Percentiles rank a stretch among this genome's conserved stretches.
phyloP scores from a whole-genome alignment of 1,284 basidiomycete genomes.

The Microbotryomycetes sp. region DNA sequence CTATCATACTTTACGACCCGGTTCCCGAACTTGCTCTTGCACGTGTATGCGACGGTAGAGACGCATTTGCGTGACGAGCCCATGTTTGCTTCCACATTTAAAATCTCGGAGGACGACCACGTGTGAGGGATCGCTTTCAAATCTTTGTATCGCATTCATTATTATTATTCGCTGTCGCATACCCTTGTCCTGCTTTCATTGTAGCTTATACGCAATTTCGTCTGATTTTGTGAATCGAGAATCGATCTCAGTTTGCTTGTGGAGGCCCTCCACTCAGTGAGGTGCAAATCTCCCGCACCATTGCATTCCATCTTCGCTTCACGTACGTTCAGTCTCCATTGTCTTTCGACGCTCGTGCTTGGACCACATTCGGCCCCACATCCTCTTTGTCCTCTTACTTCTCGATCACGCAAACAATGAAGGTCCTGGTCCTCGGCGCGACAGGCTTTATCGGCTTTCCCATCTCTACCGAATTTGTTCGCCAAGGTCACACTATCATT shows the following conservation, averaged over 20 bases:
- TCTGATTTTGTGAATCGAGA: no score
- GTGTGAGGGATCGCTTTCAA: background rate
- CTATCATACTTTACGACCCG: constrained; percentile 83
- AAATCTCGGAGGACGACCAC: constrained; percentile 23
- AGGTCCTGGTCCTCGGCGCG: constrained; percentile 42
- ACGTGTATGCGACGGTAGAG: constrained; percentile 75
- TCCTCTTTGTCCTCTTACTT: background rate
- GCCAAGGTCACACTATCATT: constrained; percentile 52
- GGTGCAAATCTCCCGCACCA: no score
- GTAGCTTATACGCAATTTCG: background rate
- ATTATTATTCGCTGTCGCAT: background rate
- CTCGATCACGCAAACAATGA: constrained; percentile 34
- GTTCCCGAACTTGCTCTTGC: constrained; percentile 85
- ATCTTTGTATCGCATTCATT: background rate
- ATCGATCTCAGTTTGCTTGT: no score
- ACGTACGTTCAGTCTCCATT: no score
- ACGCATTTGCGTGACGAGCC: constrained; percentile 35
- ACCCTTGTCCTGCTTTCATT: background rate
- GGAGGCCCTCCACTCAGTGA: no score
- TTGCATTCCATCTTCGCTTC: background rate
- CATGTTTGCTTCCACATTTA: constrained; percentile 34
- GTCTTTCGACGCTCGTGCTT: background rate
- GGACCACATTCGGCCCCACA: background rate
- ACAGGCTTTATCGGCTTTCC: constrained; percentile 50
- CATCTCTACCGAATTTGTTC: constrained; percentile 47